These are phyloP conservation scores for Thelonectria rubi DNA, from an alignment of 2,329 filamentous ascomycete species.

Conservation along the genomic window DNA sequence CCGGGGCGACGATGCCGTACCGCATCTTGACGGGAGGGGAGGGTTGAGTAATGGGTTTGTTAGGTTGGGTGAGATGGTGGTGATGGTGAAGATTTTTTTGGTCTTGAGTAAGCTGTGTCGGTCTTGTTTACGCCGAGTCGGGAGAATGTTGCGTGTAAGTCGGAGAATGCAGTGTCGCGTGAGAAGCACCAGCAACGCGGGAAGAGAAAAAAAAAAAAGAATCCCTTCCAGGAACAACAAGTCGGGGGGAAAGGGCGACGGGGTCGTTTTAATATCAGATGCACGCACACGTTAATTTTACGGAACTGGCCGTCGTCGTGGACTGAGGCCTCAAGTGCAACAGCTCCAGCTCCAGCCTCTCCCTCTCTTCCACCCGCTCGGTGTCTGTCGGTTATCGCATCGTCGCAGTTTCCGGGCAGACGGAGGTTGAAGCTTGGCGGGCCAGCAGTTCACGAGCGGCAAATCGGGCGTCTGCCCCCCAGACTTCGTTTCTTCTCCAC, in stretches of 20 bases:
- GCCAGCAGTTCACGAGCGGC: conserved; percentile 2
- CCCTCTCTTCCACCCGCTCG: conserved; percentile 11
- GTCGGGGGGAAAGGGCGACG: neutral
- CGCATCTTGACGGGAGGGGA: conserved; percentile 17
- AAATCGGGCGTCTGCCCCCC: neutral
- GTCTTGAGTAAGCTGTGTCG: neutral
- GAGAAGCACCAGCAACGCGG: neutral
- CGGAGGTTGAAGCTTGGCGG: conserved; percentile 19
- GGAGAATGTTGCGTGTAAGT: neutral
- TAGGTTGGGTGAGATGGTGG: neutral
- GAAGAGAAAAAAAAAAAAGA: neutral
- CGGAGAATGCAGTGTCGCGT: neutral
- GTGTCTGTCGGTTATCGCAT: conserved; percentile 25
- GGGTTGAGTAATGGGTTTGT: neutral
- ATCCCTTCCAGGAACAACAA: neutral
- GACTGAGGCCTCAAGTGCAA: conserved; percentile 13
- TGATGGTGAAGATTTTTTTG: neutral
- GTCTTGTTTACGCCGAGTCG: conserved; percentile 1
- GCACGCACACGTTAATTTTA: conserved; percentile 7
- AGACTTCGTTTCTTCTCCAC: conserved; percentile 2
- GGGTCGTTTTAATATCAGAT: conserved; percentile 14
- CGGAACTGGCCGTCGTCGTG: conserved; percentile 17
- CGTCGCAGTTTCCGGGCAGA: conserved; percentile 17
- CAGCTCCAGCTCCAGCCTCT: neutral
- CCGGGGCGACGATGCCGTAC: conserved; percentile 23